Evolutionary conservation across 257 asterid genomes (phyloP), one percentile per base, ranked within the genome.

Genomic region (Salvia miltiorrhiza): DNA sequence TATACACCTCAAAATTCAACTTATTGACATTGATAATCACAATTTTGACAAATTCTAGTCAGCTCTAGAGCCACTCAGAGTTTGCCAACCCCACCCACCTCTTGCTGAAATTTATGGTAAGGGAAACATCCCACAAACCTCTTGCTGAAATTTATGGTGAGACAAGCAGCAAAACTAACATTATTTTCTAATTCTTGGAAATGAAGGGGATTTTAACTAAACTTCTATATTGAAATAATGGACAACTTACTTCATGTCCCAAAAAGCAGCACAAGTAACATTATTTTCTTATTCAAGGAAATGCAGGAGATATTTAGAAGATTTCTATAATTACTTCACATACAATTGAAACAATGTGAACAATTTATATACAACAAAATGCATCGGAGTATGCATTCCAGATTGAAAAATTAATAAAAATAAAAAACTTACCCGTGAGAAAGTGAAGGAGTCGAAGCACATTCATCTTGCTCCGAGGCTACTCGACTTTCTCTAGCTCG

Each of bases 341-440:
- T 63, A 62, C 21, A 60, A 33, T 21, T 59, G 59, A 52, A 68
- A 54, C 28, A 69, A 62, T 61, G 35, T 28, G 30, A 39, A 71
- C 24, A 47, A 63, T n/a, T 47, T 76, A 64, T 71, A 37, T 70
- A 76, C 76, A 76, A 8, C 67, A 69, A 37, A 37, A 37, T 37
- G 32, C 23, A 54, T 66, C 39, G 23, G 14, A 11, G 56, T 54
- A 48, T 9, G 23, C 11, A 33, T 37, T 35, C 28, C 45, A 57
- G 17, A 70, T 47, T 7, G 58, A 70, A 75, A 41, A 43, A 54
- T 41, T 28, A 63, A 30, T 21, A 17, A n/a, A n/a, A n/a, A 54
- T 30, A 32, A 11, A 64, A 30, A 70, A 69, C 73, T 64, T 69
- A 70, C 76, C 23, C 49, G 32, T 43, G 44, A 53, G 14, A 24